phyloP scores from a whole-genome alignment of 1,284 basidiomycete species.

The Ganoderma multipileum region DNA sequence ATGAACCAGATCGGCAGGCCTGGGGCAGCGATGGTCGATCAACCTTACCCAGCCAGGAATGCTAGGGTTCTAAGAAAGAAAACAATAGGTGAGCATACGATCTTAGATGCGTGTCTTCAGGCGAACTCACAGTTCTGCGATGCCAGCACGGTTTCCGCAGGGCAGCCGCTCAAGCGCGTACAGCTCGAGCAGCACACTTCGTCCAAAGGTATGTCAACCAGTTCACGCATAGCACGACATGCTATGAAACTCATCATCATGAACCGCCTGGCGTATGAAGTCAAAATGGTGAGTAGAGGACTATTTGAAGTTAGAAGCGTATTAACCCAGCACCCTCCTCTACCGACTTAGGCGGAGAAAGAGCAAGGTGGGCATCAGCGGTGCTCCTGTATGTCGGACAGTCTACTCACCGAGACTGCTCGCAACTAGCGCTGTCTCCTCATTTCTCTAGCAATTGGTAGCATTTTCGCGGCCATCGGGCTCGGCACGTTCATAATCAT shows the following conservation, averaged over 20 bases:
- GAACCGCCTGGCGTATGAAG: background rate
- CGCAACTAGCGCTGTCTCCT: background rate
- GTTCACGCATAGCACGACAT: background rate
- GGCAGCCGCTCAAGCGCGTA: background rate
- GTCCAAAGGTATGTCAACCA: background rate
- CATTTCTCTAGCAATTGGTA: background rate
- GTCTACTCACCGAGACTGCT: background rate
- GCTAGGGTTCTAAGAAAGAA: background rate
- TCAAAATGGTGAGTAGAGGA: background rate
- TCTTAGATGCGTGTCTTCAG: background rate
- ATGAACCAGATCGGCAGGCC: background rate
- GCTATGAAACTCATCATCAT: background rate
- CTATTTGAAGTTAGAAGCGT: background rate
- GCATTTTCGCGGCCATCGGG: conserved; percentile 7
- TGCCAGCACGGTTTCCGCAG: background rate
- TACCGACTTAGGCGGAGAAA: background rate
- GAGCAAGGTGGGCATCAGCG: background rate
- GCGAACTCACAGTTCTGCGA: background rate
- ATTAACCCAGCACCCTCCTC: background rate
- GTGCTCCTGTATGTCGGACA: background rate
- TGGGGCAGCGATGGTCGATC: background rate
- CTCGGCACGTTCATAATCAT: conserved; percentile 4
- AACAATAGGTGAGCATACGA: background rate
- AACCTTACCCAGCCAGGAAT: background rate
- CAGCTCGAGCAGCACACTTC: background rate